Evolutionary conservation across 225 moss, liverwort and hornwort genomes (phyloP), one percentile per base, ranked within the genome.

Genomic region (Ulota crispa): DNA sequence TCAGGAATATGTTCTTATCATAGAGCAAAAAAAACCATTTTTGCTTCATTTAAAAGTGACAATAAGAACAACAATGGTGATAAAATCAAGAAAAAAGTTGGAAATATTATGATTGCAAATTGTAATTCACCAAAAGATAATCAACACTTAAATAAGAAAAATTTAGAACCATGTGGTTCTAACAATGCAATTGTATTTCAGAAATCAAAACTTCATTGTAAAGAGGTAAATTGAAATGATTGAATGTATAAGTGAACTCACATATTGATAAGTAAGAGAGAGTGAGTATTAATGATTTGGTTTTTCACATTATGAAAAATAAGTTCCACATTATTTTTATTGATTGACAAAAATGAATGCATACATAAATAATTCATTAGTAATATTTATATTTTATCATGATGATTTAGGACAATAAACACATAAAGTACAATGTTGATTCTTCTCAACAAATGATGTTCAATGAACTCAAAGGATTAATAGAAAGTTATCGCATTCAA

Each of bases 401-500:
- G 34, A 72, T 80, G 43, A 28, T 20, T 8, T 62, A 83, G 86
- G 62, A 61, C 0, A 43, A 61, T 28, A 45, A 42, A 19, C 4
- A 23, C 6, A 1, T 13, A 27, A 34, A 1, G 0, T n/a, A 9
- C 70, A 26, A 70, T 39, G 81, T 64, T 39, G 15, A 13, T 70
- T 31, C 54, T 24, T 34, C 21, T 45, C 84, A 84, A 74, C 24
- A 78, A 74, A 30, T 39, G 1, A 8, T 64, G 39, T 39, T 84
- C 1, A 70, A 67, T 41, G 73, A 84, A 1, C 9, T 87, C 31
- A 87, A 72, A 69, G 57, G 12, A 36, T 57, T 78, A 13, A 77
- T 87, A 45, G 91, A 95, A 75, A 90, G 84, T 26, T 91, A 94
- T 27, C 89, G 83, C 24, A 83, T 80, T 54, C 84, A 81, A 41